These are phyloP conservation scores for Gossypium trilobum DNA, from an alignment of 441 rosid genomes.

Conservation along the genomic window DNA sequence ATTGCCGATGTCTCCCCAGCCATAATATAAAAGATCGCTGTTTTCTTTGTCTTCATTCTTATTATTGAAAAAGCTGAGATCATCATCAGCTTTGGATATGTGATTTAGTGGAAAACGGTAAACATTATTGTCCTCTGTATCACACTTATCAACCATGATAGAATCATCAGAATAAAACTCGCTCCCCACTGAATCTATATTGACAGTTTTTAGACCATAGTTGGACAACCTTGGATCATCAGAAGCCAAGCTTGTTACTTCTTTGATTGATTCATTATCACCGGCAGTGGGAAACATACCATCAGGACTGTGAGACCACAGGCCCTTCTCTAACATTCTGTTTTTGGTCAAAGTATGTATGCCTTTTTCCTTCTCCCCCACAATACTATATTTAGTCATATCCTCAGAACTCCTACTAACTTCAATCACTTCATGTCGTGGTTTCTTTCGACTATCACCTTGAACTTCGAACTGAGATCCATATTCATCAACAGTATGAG, in stretches of 20 bases:
- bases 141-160: slow-evolving; percentile 34
- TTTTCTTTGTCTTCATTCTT: slow-evolving; percentile 47
- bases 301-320: slow-evolving; percentile 41
- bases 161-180: slow-evolving; percentile 35
- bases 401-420: slow-evolving; percentile 26
- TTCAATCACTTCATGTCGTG: slow-evolving; percentile 30
- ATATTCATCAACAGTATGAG: slow-evolving; percentile 34
- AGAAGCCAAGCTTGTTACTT: slow-evolving; percentile 27
- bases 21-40: slow-evolving; percentile 53
- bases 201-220: slow-evolving; percentile 34
- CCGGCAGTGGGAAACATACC: slow-evolving; percentile 29
- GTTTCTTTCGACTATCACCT: slow-evolving; percentile 37
- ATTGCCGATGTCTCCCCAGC: slow-evolving; percentile 78
- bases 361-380: slow-evolving; percentile 30
- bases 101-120: slow-evolving; percentile 44
- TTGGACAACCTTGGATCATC: slow-evolving; percentile 36
- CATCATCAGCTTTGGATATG: slow-evolving; percentile 36
- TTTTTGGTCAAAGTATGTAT: slow-evolving; percentile 23
- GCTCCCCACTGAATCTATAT: slow-evolving; percentile 26
- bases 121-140: slow-evolving; percentile 27
- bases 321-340: slow-evolving; percentile 50
- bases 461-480: slow-evolving; percentile 29
- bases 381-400: slow-evolving; percentile 22
- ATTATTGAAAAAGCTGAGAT: slow-evolving; percentile 48
- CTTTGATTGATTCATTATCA: slow-evolving; percentile 36